Evolutionary conservation across 257 asterid species (phyloP).

Genomic region (Coffea canephora): DNA sequence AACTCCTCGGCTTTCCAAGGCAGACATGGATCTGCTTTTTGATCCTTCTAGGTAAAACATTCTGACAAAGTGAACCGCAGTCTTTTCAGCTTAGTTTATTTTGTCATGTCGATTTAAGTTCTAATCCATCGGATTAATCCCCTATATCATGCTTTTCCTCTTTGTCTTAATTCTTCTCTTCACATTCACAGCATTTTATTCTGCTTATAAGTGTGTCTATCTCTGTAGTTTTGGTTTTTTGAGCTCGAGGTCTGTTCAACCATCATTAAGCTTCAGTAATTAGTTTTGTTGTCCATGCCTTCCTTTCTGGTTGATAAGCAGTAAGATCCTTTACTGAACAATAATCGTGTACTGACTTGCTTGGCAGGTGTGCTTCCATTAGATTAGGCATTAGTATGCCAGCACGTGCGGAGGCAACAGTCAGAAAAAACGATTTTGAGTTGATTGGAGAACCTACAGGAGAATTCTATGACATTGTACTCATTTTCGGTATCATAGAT

Average conservation of each 20-base stretch:
- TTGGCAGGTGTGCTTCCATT: slow-evolving; percentile 42
- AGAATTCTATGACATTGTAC: slow-evolving; percentile 68
- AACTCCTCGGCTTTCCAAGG: slow-evolving; percentile 32
- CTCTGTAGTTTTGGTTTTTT: not conserved
- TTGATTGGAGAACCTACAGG: slow-evolving; percentile 80
- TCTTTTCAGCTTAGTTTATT: too few relatives aligned
- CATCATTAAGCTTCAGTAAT: not conserved
- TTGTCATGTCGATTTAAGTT: too few relatives aligned
- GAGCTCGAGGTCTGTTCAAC: not conserved
- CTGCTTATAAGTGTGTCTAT: not conserved
- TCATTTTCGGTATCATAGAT: slow-evolving; percentile 84
- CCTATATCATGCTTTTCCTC: too few relatives aligned
- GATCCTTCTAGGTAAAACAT: slow-evolving; percentile 41
- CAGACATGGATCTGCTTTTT: slow-evolving; percentile 32
- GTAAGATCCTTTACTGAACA: not conserved
- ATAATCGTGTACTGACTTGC: not conserved
- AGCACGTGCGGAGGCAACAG: slow-evolving; percentile 71
- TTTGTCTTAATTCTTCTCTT: too few relatives aligned
- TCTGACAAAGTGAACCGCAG: not conserved
- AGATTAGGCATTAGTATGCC: slow-evolving; percentile 64
- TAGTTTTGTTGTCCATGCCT: not conserved
- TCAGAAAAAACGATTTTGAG: slow-evolving; percentile 49
- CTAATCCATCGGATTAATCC: too few relatives aligned
- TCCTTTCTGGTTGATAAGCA: not conserved
- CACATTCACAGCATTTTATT: not conserved